Conservation (phyloP, 768 basidiomycete species). For the Hirschioporus abietinus region DNA sequence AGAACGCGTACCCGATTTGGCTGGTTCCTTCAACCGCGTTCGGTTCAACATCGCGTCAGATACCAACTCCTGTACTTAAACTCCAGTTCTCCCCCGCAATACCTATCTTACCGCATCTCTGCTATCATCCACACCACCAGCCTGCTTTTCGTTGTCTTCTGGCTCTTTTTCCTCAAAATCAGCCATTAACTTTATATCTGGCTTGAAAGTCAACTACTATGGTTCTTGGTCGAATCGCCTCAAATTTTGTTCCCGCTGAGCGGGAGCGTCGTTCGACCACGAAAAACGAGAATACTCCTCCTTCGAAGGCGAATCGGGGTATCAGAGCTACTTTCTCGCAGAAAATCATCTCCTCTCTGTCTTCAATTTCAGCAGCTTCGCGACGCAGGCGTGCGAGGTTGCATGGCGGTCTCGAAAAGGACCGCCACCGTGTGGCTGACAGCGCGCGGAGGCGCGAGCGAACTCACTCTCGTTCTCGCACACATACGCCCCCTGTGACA, state of each 20-base stretch:
- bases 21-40: conserved; percentile 1
- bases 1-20: not conserved
- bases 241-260: conserved; percentile 1
- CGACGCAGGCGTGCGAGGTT: conserved; percentile 2
- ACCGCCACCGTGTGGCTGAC: not conserved
- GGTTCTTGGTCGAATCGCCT: conserved; percentile 3
- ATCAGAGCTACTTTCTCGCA: not conserved
- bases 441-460: not conserved
- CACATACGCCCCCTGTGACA: not conserved
- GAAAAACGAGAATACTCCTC: conserved; percentile 3
- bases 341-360: not conserved
- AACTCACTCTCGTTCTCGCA: conserved; percentile 1
- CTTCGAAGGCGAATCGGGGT: not conserved
- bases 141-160: not conserved
- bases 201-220: not conserved
- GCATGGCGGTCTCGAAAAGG: not conserved
- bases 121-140: not conserved
- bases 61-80: not conserved
- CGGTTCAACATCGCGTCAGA: conserved; percentile 1
- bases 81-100: not conserved
- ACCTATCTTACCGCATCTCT: not conserved
- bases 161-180: not conserved
- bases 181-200: not conserved
- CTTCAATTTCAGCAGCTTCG: conserved; percentile 2
- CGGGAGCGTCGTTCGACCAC: not conserved